Evolutionary conservation across 768 basidiomycete species (phyloP), one percentile per base, ranked within the genome.

Genomic region (Mycena sanguinolenta): DNA sequence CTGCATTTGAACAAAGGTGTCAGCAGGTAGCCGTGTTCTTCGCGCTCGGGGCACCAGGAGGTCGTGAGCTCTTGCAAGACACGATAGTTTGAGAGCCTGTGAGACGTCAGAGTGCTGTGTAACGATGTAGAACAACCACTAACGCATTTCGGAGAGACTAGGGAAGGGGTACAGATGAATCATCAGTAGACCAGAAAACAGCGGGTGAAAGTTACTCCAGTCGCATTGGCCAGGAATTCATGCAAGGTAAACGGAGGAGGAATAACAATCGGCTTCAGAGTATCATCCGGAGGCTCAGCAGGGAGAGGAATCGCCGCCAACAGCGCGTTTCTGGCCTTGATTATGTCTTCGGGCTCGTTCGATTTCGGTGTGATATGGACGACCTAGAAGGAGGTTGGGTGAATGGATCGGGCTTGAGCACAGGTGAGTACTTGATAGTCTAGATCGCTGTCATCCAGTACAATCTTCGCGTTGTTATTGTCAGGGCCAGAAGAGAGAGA

Each of bases 1-100:
- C 77, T 91, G 76, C 93, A 95, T 75, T 92, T 93, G 84, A 90
- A 95, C 16, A 87, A 76, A 0, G 93, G 92, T 1, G 89, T 84
- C 62, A 94, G 88, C 77, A 90, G 89, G 75, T 92, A 95, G 3
- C 93, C 93, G 65, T 95, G 92, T 72, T 94, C 93, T 82, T 95
- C 93, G 59, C 90, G 89, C 54, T 93, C 92, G 3, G 92, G 88
- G 75, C 93, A 94, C 93, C 93, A 95, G 39, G 85, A 84, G 3
- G 93, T 93, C 21, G 91, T 94, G 8, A 82, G 77, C 65, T 90
- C 87, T 63, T 91, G 88, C 44, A 95, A 83, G 49, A 92, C 84
- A 53, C 90, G 88, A 76, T 93, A 91, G 70, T 90, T 90, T 9
- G 85, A 80, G 9, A 94, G 84, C 46, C 93, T 95, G 71, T 4